These are phyloP conservation scores for Rubia peregrina DNA, from an alignment of 305 asterid genomes.

Conservation along the genomic window DNA sequence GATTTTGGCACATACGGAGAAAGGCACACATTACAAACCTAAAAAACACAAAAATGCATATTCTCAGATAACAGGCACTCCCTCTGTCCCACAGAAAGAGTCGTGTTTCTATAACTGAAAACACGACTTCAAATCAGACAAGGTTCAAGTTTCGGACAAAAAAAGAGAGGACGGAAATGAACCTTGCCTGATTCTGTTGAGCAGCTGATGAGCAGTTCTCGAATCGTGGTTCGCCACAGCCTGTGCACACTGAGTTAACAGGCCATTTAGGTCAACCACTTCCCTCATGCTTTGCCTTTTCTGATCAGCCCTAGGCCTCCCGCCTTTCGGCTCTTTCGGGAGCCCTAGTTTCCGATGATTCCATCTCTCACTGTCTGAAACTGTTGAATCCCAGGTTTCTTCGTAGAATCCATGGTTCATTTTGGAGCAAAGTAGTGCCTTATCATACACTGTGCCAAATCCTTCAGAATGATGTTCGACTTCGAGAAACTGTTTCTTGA, in stretches of 20 bases:
- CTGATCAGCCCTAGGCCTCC: conserved; percentile 25
- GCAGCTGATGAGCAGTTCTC: conserved; percentile 15
- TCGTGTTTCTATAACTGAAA: not conserved
- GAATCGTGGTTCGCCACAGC: conserved; percentile 20
- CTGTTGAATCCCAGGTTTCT: not conserved
- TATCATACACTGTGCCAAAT: conserved; percentile 16
- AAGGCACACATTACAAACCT: no score
- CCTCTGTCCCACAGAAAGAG: not conserved
- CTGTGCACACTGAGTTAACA: conserved; percentile 27
- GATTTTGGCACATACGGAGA: no score
- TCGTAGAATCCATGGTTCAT: conserved; percentile 7
- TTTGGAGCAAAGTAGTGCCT: conserved; percentile 19
- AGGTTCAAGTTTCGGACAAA: not conserved
- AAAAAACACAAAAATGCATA: no score
- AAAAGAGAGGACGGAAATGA: not conserved
- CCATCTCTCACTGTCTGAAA: not conserved
- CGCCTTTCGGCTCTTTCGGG: conserved; percentile 19
- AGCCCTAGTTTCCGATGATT: conserved; percentile 1
- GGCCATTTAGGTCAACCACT: conserved; percentile 25
- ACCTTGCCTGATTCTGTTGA: conserved; percentile 20
- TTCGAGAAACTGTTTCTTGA: conserved; percentile 13
- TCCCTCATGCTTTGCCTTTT: conserved; percentile 15
- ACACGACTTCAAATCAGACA: not conserved
- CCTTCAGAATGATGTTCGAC: conserved; percentile 16
- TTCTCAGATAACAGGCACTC: no score